These are phyloP conservation scores for Dillenia turbinata DNA, from an alignment of 164 flowering plant genomes.

Conservation along the genomic window DNA sequence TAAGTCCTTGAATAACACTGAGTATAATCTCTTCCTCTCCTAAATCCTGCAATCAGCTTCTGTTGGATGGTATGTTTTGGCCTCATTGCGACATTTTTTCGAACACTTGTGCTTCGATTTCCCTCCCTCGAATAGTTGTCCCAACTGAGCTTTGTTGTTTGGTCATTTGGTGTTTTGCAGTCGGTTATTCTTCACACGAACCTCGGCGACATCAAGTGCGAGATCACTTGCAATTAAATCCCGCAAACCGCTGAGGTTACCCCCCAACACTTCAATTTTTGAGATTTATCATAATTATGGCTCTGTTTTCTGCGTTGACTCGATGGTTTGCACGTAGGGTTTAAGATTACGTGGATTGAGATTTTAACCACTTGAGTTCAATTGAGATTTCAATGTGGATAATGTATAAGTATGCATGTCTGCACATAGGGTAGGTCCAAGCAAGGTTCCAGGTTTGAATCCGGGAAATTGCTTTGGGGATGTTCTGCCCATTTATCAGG, in stretches of 20 bases:
- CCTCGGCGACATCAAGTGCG: constrained; percentile 94
- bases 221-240: constrained; percentile 82
- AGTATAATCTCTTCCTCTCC: no score
- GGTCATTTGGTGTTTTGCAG: constrained; percentile 23
- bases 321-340: background rate
- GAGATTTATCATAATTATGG: background rate
- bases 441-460: no score
- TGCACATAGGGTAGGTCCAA: no score
- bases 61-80: constrained; percentile 4
- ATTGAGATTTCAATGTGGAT: no score
- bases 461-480: no score
- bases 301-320: background rate
- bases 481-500: no score
- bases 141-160: no score
- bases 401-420: no score
- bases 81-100: constrained; percentile 11
- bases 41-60: no score
- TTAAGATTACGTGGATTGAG: no score
- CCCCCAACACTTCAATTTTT: background rate
- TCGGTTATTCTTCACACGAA: constrained; percentile 89
- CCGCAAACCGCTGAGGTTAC: constrained; percentile 75
- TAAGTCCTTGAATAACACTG: no score
- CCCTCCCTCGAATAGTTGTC: background rate
- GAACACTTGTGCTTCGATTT: constrained; percentile 1
- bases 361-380: no score